Evolutionary conservation across 495 filamentous ascomycete species (phyloP).

Genomic region (Aspergillus cavernicola): DNA sequence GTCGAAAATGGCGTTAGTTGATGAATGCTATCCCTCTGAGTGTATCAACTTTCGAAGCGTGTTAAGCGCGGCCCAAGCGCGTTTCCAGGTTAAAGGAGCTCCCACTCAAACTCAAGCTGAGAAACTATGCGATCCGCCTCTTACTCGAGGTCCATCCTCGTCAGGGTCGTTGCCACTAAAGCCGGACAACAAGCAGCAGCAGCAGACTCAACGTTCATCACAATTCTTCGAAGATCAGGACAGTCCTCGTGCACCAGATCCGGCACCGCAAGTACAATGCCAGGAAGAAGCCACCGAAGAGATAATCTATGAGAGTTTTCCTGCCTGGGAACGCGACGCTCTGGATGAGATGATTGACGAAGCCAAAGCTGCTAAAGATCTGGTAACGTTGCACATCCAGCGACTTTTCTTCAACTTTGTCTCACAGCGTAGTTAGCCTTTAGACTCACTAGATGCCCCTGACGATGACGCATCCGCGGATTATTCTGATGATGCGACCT

Average conservation of each 20-base stretch:
- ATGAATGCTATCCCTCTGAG: conserved; percentile 74
- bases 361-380: conserved; percentile 47
- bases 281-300: background rate
- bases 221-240: conserved; percentile 10
- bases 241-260: background rate
- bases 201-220: conserved; percentile 15
- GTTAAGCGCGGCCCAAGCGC: conserved; percentile 52
- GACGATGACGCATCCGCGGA: conserved; percentile 23
- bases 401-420: background rate
- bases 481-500: conserved; percentile 21
- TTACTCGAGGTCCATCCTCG: background rate
- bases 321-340: conserved; percentile 35
- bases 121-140: conserved; percentile 1
- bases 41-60: conserved; percentile 62
- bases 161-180: conserved; percentile 27
- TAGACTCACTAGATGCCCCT: conserved; percentile 33
- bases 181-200: conserved; percentile 18
- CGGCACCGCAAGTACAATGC: background rate
- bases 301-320: background rate
- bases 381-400: conserved; percentile 37
- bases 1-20: conserved; percentile 58
- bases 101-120: conserved; percentile 11
- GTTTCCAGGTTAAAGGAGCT: conserved; percentile 55
- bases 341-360: conserved; percentile 59
- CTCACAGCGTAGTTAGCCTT: conserved; percentile 30